Percentiles rank a stretch among this genome's conserved stretches.
phyloP scores from a whole-genome alignment of 2,329 filamentous ascomycete species.

The Pseudonectria buxi region DNA sequence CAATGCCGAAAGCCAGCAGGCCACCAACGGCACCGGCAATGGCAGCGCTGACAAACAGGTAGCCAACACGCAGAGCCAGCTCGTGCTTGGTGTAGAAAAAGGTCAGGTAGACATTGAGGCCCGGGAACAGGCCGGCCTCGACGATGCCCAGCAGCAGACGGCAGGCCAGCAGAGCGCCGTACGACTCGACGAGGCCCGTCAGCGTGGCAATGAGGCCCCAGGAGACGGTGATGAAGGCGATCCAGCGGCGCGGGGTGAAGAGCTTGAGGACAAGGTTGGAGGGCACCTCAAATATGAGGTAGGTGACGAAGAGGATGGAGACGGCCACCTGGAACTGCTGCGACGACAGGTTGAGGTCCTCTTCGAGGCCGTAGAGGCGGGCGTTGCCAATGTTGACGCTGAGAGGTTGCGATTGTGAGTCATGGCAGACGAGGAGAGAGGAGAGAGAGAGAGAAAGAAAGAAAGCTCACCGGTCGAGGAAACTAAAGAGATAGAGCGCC shows the following conservation, averaged over 20 bases:
- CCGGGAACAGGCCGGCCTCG: constrained; percentile 65
- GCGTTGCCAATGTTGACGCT: constrained; percentile 70
- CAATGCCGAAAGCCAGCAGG: constrained; percentile 66
- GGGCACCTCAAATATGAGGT: constrained; percentile 54
- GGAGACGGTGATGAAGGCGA: constrained; percentile 55
- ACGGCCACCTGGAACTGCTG: constrained; percentile 64
- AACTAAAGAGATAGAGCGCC: constrained; percentile 66
- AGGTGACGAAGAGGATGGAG: constrained; percentile 63
- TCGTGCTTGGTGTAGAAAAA: constrained; percentile 72
- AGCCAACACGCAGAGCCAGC: constrained; percentile 64
- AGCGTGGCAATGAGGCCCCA: constrained; percentile 67
- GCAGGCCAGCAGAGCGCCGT: constrained; percentile 58
- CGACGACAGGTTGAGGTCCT: constrained; percentile 52
- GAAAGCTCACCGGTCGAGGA: constrained; percentile 64
- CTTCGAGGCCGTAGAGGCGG: constrained; percentile 56
- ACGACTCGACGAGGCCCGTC: constrained; percentile 61
- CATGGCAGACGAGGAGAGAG: neutral
- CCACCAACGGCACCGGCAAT: constrained; percentile 67
- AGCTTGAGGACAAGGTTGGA: constrained; percentile 59
- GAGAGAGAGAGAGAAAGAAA: constrained; percentile 8
- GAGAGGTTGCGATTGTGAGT: constrained; percentile 7
- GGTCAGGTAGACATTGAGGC: constrained; percentile 62
- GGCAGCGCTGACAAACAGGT: constrained; percentile 65
- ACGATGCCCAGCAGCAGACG: constrained; percentile 62
- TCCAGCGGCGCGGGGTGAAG: constrained; percentile 55